Evolutionary conservation across 169 alveolate species (phyloP), one percentile per base, ranked within the genome.

Genomic region (Plasmodium cynomolgi): DNA sequence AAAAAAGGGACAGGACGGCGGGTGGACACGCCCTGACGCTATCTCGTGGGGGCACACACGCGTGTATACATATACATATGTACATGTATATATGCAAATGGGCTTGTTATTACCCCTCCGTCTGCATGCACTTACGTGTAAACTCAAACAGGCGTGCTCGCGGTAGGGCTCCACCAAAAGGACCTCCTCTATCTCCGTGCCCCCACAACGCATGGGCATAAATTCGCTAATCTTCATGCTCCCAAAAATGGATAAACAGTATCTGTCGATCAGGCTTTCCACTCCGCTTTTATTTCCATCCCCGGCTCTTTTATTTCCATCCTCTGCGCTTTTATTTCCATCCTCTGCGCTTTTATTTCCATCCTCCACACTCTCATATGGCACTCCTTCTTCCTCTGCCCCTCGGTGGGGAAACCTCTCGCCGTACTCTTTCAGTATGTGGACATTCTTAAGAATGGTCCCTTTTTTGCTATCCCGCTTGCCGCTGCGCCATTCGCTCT

Each of bases 381-480:
- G 17, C n/a, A 54, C 33, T 23, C 13, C 77, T 13, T 44, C 83
- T 50, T 68, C 83, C 33, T 84, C 75, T 84, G 33, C 2, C 20
- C 44, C n/a, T 72, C 15, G 31, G 17, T n/a, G 39, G 20, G 37
- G 5, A 84, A 84, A 84, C 33, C 62, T 86, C 58, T 86, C 47
- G 68, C 68, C 73, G 23, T 50, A 86, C 44, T 77, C 73, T 54
- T 77, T 77, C 81, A 71, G 5, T 77, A 77, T 75, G 29, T 86
- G 81, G 23, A 77, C 85, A 75, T 75, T 86, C 29, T 58, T 86
- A 34, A 86, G 68, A 75, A 86, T 73, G 34, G 83, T 39, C 11
- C 62, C 91, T 83, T 83, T 83, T 56, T 83, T 39, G 34, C 34
- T 29, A 33, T 81, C 39, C 20, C 39, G 17, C n/a, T 34, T 81